Base-by-base conservation (phyloP, 306 rosid species). In the Lupinus albus region DNA sequence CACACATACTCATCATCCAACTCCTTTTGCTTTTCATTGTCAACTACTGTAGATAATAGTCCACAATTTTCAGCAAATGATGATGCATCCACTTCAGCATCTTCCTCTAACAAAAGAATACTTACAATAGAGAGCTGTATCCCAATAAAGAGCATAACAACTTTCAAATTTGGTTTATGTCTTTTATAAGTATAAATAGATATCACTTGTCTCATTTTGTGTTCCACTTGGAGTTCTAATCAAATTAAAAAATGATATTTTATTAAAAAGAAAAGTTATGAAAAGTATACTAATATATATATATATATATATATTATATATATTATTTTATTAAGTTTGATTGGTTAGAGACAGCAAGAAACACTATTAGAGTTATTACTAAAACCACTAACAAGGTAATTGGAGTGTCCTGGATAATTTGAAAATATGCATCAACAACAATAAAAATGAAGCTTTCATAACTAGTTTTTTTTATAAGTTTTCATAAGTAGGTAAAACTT, bases 1-100 rank as follows among this genome's bases (percentile, higher is more conserved):
- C 62, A 72, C 11, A 88, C 21, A n/a, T 44, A 83, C 35, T 78
- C 75, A 4, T 88, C 72, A 33, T 88, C 91, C 11, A 79, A 56
- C 5, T 48, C 53, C 14, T 33, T 73, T 21, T 88, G 74, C 28
- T 45, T 73, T 4, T 73, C 81, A 17, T 3, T n/a, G 7, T 68
- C 74, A 8, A 33, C 30, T 25, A 25, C 0, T 4, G 7, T 50
- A 14, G 64, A n/a, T 13, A 74, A 20, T 7, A 73, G 54, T 48
- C 47, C 75, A 3, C 3, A 47, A 8, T 11, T 11, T 4, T 74
- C 72, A 7, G 2, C 1, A 1, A 36, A 46, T 2, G 15, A 8
- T n/a, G 13, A 6, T 7, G 32, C 0, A 28, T 73, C 79, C 1
- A 64, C 45, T 42, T 74, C 69, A 6, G 48, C 49, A 1, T 61